Conservation (phyloP, 148 eudicot species). For the Polygonum aviculare region DNA sequence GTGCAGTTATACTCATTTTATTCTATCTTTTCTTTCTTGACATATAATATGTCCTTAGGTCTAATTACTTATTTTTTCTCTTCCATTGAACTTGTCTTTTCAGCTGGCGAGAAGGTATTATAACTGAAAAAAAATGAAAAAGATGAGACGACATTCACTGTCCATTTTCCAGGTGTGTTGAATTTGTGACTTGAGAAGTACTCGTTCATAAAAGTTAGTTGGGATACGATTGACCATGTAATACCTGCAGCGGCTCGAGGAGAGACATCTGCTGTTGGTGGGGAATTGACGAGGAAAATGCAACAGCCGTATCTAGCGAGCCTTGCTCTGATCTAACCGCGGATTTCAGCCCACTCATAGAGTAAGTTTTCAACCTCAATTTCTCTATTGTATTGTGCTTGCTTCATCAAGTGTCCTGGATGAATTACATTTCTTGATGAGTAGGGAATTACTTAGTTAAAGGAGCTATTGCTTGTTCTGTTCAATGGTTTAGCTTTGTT, state of each 20-base stretch:
- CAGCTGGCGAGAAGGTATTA: constrained; percentile 93
- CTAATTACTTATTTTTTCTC: neutral
- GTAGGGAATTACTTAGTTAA: neutral
- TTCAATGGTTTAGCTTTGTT: neutral
- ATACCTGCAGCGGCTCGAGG: constrained; percentile 60
- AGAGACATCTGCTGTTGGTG: constrained; percentile 51
- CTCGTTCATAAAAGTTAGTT: neutral
- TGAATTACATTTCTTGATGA: neutral
- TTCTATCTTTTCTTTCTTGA: neutral
- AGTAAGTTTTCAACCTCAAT: constrained; percentile 31
- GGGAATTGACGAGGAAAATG: constrained; percentile 43
- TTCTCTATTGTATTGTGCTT: neutral
- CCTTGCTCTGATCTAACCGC: constrained; percentile 86
- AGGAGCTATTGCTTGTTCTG: neutral
- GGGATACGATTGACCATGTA: neutral
- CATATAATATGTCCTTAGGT: neutral
- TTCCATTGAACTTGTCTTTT: constrained; percentile 13
- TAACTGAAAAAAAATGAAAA: constrained; percentile 57
- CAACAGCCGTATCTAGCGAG: constrained; percentile 36
- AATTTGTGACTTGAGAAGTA: neutral
- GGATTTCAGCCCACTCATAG: constrained; percentile 92
- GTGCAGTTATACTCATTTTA: constrained; percentile 32
- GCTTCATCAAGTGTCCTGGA: neutral
- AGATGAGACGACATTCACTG: constrained; percentile 62
- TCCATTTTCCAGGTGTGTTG: constrained; percentile 75